Conservation (phyloP, 371 early-diverging fungal species). For the Funneliformis caledonium region DNA sequence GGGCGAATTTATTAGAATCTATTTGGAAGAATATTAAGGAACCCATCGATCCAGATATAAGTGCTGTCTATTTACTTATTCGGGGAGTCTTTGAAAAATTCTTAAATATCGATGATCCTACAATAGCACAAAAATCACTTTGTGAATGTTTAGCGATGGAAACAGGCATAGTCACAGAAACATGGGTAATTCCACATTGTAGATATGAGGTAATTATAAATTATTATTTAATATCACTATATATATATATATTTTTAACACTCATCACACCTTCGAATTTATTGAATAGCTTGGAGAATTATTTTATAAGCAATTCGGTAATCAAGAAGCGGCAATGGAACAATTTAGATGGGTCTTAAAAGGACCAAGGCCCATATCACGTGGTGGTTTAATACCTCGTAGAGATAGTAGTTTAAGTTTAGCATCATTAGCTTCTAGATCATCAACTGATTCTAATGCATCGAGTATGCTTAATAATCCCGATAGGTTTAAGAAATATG, state of each 20-base stretch:
- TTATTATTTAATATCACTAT: neutral
- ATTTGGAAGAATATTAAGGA: constrained; percentile 47
- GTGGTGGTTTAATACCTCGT: neutral
- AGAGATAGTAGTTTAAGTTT: constrained; percentile 32
- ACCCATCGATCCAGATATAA: constrained; percentile 44
- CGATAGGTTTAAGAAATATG: constrained; percentile 52
- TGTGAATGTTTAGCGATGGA: constrained; percentile 49
- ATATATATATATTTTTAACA: neutral
- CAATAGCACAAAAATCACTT: constrained; percentile 47
- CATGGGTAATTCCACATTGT: constrained; percentile 51
- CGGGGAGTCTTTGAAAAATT: constrained; percentile 49
- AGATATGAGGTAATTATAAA: constrained; percentile 46
- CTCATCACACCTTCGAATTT: neutral
- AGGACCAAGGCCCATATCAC: constrained; percentile 43
- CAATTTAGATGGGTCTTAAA: constrained; percentile 52
- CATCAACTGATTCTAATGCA: neutral
- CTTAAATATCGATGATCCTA: constrained; percentile 44
- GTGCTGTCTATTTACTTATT: constrained; percentile 48
- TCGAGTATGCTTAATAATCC: constrained; percentile 22
- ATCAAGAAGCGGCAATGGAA: constrained; percentile 48
- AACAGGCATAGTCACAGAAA: constrained; percentile 45
- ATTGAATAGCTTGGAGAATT: constrained; percentile 48
- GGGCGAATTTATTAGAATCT: constrained; percentile 44
- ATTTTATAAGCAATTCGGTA: constrained; percentile 45
- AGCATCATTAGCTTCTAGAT: constrained; percentile 5